Evolutionary conservation across 768 basidiomycete species (phyloP).

Genomic region (Russula vinacea): DNA sequence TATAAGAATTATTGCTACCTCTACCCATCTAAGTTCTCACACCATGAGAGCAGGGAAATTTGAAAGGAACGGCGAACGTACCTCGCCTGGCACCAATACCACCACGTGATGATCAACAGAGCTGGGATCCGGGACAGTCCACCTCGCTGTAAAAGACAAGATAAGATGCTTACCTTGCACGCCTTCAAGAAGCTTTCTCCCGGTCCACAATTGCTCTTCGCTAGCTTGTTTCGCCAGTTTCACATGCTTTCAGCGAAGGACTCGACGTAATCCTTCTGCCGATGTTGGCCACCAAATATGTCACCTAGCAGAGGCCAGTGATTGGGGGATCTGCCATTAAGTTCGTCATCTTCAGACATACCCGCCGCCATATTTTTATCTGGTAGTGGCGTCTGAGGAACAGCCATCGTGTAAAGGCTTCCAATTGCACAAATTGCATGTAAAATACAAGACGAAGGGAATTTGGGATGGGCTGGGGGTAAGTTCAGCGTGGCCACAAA

Average conservation of each 20-base stretch:
- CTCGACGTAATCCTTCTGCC: constrained; percentile 24
- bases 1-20: constrained; percentile 42
- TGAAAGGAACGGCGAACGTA: constrained; percentile 34
- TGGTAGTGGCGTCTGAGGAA: constrained; percentile 53
- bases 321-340: not conserved
- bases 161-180: constrained; percentile 23
- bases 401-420: constrained; percentile 69
- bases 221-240: constrained; percentile 23
- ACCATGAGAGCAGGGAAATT: not conserved
- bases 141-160: not conserved
- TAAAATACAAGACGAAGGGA: constrained; percentile 66
- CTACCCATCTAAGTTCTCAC: constrained; percentile 56
- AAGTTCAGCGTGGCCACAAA: constrained; percentile 64
- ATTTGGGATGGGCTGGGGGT: constrained; percentile 66
- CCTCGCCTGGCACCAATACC: constrained; percentile 73
- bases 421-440: constrained; percentile 87
- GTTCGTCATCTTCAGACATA: constrained; percentile 13
- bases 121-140: constrained; percentile 41
- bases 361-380: constrained; percentile 43
- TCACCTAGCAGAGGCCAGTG: constrained; percentile 28
- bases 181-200: constrained; percentile 23
- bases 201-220: constrained; percentile 26
- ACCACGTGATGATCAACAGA: constrained; percentile 62
- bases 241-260: constrained; percentile 31
- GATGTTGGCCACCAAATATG: constrained; percentile 29